Evolutionary conservation across 768 basidiomycete genomes (phyloP).

Genomic region (Gloeophyllum trabeum): DNA sequence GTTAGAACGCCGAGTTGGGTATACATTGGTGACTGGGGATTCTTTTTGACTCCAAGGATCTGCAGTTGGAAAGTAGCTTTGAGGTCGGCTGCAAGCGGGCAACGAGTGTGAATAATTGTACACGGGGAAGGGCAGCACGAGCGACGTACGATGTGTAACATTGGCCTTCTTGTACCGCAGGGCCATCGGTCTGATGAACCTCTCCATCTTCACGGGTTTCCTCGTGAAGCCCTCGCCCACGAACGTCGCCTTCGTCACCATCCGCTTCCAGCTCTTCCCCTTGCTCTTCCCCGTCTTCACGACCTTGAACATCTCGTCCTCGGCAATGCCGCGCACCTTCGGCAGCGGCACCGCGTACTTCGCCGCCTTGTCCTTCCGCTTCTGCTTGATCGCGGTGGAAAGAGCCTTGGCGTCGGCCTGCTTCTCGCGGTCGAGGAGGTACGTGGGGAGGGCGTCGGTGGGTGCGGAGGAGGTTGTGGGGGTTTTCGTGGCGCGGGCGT

Average conservation of each 20-base stretch:
- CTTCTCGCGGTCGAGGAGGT: conserved; percentile 94
- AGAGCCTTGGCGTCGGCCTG: conserved; percentile 97
- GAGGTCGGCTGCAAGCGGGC: conserved; percentile 60
- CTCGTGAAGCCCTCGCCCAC: conserved; percentile 97
- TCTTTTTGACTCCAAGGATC: conserved; percentile 97
- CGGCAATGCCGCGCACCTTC: conserved; percentile 94
- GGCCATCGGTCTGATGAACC: conserved; percentile 96
- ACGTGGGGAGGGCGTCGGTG: conserved; percentile 89
- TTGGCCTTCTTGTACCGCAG: conserved; percentile 97
- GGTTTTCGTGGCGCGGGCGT: conserved; percentile 96
- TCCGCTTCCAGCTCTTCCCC: conserved; percentile 95
- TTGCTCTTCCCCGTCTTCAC: conserved; percentile 96
- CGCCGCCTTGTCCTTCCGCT: conserved; percentile 97
- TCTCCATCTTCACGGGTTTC: conserved; percentile 98
- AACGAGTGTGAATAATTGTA: not conserved
- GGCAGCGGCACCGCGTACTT: conserved; percentile 96
- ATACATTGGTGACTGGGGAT: conserved; percentile 98
- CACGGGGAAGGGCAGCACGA: not conserved
- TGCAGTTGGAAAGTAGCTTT: conserved; percentile 99
- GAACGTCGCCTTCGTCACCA: conserved; percentile 99
- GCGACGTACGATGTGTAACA: conserved; percentile 84
- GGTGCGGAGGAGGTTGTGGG: conserved; percentile 73
- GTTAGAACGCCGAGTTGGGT: conserved; percentile 95
- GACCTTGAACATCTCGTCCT: conserved; percentile 99
- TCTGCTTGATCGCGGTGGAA: conserved; percentile 94